A percentile compares a stretch with the other conserved stretches of the same genome.
Conservation (phyloP, 495 filamentous ascomycete species). For the Aspergillus ostianus region DNA sequence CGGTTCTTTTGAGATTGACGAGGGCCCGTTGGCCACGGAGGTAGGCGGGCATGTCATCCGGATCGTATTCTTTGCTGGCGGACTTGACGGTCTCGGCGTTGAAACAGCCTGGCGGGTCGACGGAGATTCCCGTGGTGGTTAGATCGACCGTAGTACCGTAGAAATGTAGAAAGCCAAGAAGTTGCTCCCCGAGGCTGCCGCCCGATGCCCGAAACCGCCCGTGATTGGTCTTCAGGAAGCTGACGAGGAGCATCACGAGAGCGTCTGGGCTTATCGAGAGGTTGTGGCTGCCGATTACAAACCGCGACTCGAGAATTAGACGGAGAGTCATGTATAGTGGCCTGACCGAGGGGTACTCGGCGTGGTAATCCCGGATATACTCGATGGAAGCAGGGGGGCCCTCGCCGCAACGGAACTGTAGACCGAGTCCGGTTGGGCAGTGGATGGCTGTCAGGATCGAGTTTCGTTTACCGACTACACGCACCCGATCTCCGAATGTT, state of each 20-base stretch:
- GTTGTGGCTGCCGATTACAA: conserved; percentile 41
- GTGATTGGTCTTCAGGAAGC: conserved; percentile 45
- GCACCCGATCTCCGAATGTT: conserved; percentile 15
- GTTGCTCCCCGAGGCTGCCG: conserved; percentile 35
- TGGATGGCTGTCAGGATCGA: conserved; percentile 36
- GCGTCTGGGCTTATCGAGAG: conserved; percentile 49
- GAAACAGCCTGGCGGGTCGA: conserved; percentile 50
- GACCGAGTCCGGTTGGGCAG: conserved; percentile 40
- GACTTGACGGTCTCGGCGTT: conserved; percentile 19
- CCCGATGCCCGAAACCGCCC: conserved; percentile 29
- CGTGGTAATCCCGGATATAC: conserved; percentile 44
- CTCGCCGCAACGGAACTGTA: conserved; percentile 47
- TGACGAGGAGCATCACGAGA: conserved; percentile 57
- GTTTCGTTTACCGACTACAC: conserved; percentile 18
- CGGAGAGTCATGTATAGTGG: conserved; percentile 50
- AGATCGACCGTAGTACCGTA: conserved; percentile 48
- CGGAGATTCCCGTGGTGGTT: conserved; percentile 44
- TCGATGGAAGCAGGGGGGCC: conserved; percentile 31
- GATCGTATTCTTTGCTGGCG: conserved; percentile 1
- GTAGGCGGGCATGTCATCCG: conserved; percentile 25
- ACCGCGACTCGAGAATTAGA: conserved; percentile 45
- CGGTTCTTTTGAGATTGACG: conserved; percentile 35
- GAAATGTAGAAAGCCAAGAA: conserved; percentile 51
- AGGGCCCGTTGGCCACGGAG: conserved; percentile 42
- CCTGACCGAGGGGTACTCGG: conserved; percentile 47